Evolutionary conservation across 768 basidiomycete species (phyloP), one percentile per base, ranked within the genome.

Genomic region (Tricholomella constricta): DNA sequence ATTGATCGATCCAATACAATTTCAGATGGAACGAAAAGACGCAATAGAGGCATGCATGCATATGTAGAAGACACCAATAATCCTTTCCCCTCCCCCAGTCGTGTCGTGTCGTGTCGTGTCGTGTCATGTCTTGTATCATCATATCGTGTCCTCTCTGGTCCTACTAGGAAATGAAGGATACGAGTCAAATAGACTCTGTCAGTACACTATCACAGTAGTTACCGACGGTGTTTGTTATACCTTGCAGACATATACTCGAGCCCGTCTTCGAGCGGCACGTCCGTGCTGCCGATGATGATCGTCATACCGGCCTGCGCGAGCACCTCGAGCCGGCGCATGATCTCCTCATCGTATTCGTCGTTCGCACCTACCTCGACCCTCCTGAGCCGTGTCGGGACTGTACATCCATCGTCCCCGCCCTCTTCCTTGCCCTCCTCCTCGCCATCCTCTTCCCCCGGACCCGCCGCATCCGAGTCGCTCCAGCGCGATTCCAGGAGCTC

Each of bases 401-500:
- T 29, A n/a, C n/a, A n/a, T n/a, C n/a, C n/a, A n/a, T n/a, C n/a
- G n/a, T n/a, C n/a, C n/a, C n/a, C n/a, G n/a, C n/a, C n/a, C n/a
- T n/a, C n/a, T n/a, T n/a, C n/a, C n/a, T n/a, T n/a, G n/a, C n/a
- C n/a, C 15, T 53, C 50, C 6, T 53, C 43, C 17, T 49, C 48
- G 19, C 38, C 31, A 6, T 54, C 45, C 31, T 32, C 31, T 3
- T 9, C 31, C 31, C 14, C 31, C 31, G 4, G 31, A 32, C 14
- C 31, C 9, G 10, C 31, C 15, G n/a, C n/a, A n/a, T n/a, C n/a
- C n/a, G n/a, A n/a, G n/a, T 37, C 43, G 17, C 50, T 35, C 56
- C 57, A 59, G 6, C 73, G 65, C 25, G 71, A 71, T 54, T 74
- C 67, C 14, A 73, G 58, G 65, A 76, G 68, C 25, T 69, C 65